Evolutionary conservation across 2,329 filamentous ascomycete genomes (phyloP).

Genomic region (Claviceps sp.): DNA sequence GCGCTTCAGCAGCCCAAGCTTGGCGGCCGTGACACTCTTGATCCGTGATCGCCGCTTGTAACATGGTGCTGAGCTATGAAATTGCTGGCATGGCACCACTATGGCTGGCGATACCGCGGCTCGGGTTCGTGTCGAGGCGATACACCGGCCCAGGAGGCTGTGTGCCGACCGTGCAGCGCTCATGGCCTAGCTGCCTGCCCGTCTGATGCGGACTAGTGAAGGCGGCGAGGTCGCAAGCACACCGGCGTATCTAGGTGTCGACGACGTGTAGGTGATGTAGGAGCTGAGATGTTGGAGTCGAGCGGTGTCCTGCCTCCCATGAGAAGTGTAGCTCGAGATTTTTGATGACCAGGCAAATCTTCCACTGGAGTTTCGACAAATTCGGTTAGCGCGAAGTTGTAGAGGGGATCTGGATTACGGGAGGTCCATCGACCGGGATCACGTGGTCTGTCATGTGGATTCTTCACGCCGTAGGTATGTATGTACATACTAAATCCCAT

Average conservation of each 20-base stretch:
- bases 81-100: conserved; percentile 24
- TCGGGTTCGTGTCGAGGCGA: conserved; percentile 20
- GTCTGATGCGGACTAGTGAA: not conserved
- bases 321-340: conserved; percentile 16
- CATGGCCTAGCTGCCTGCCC: conserved; percentile 30
- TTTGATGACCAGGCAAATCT: conserved; percentile 14
- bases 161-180: conserved; percentile 41
- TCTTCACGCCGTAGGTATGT: not conserved
- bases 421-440: no score
- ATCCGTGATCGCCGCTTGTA: conserved; percentile 36
- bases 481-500: no score
- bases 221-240: not conserved
- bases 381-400: conserved; percentile 1
- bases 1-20: conserved; percentile 36
- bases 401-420: no score
- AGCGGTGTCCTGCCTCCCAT: conserved; percentile 9
- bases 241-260: not conserved
- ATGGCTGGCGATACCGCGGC: conserved; percentile 12
- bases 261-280: not conserved
- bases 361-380: conserved; percentile 5
- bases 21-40: conserved; percentile 36
- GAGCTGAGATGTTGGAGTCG: not conserved
- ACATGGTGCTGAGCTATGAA: conserved; percentile 38
- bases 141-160: conserved; percentile 38
- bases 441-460: not conserved